Evolutionary conservation across 2,329 filamentous ascomycete genomes (phyloP), one percentile per base, ranked within the genome.

Genomic region (Alternaria tenuissima): DNA sequence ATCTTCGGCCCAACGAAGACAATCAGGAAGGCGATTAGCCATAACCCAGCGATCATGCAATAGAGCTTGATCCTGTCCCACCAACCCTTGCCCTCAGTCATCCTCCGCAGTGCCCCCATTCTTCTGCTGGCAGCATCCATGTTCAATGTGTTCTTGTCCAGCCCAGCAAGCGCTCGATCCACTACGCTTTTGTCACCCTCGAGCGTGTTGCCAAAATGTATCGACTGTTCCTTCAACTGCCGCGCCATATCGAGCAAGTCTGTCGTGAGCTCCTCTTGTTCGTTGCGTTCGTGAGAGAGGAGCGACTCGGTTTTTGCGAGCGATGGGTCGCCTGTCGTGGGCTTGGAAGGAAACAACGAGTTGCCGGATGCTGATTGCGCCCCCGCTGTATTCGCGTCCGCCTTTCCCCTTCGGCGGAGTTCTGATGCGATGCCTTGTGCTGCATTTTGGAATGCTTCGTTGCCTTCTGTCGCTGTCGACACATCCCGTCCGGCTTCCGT

Each of bases 11-110:
- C 82, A 52, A 94, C 85, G 81, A 94, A 94, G 12, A 97, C 94
- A 65, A 97, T 79, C 75, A 96, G 70, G 36, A 97, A 81, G 18
- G 93, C 86, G 26, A 88, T 80, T n/a, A 96, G 70, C 89, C 93
- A 94, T 63, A 97, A 78, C 30, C 87, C 92, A 70, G 89, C 91
- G 49, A 97, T 93, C 85, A 92, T 91, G 39, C 84, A 90, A 82
- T 95, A 97, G 62, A 97, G 83, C 80, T 94, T 84, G 82, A 96
- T 87, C 53, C 94, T 82, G 6, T 91, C 93, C 88, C 87, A 93
- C 91, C 91, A 96, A 0, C 93, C 93, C 75, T 90, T 89, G 4
- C 93, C 94, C 81, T 97, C 94, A 16, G 90, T 93, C 88, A 96
- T 93, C 53, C 85, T 85, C 68, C 87, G 84, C 74, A 98, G 78